Conservation (phyloP, 2,329 filamentous ascomycete genomes). For the Raffaelea albimanens region DNA sequence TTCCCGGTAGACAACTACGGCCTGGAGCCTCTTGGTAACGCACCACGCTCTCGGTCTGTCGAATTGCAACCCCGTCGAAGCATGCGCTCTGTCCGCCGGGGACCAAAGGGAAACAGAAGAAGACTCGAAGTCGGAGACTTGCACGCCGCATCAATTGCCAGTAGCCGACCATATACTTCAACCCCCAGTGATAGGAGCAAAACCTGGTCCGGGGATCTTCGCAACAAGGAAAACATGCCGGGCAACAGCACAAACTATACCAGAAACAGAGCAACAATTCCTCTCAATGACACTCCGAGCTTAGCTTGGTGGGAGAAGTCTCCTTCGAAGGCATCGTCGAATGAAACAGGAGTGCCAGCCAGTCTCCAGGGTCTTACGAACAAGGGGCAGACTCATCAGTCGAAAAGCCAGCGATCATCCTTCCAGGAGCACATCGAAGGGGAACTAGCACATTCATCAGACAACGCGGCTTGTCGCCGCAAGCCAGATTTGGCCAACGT, state of each 20-base stretch:
- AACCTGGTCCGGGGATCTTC: constrained; percentile 4
- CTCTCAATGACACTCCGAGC: background rate
- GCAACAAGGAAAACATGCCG: constrained; percentile 11
- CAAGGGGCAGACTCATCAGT: too few relatives aligned
- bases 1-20: too few relatives aligned
- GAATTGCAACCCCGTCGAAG: constrained; percentile 38
- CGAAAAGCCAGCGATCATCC: too few relatives aligned
- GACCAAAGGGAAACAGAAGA: background rate
- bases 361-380: too few relatives aligned
- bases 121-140: background rate
- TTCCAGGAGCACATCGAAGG: too few relatives aligned
- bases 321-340: too few relatives aligned
- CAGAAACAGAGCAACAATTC: background rate
- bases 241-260: background rate
- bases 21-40: too few relatives aligned
- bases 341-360: too few relatives aligned
- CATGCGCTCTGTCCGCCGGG: constrained; percentile 37
- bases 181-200: constrained; percentile 5
- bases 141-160: background rate
- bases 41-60: background rate
- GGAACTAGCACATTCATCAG: too few relatives aligned
- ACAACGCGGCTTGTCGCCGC: background rate
- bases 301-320: too few relatives aligned
- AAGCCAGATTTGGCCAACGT: background rate
- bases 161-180: too few relatives aligned